Evolutionary conservation across 805 yeast species (phyloP).

Genomic region (Candida gorgasii): DNA sequence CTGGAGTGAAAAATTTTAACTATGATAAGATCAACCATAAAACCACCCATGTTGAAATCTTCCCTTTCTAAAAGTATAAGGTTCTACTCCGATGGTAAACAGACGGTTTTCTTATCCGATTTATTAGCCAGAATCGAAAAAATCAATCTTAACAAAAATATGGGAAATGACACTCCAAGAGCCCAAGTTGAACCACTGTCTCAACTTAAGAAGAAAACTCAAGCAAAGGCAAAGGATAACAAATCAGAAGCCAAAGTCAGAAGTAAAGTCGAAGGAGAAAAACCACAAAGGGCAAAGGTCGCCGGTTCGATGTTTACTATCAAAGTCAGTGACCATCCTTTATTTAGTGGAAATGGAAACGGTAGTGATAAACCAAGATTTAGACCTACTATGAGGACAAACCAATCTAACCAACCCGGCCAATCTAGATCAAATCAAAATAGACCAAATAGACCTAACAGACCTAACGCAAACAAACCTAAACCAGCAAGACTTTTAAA

Average conservation of each 20-base stretch:
- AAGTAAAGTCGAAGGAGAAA: neutral
- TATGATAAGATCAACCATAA: slow-evolving; percentile 1
- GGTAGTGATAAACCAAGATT: slow-evolving; percentile 1
- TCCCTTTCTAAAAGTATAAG: slow-evolving; percentile 12
- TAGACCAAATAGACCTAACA: slow-evolving; percentile 5
- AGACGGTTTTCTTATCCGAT: slow-evolving; percentile 30
- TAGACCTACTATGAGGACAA: neutral
- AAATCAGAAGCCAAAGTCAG: neutral
- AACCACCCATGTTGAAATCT: neutral
- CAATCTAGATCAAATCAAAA: too few species aligned
- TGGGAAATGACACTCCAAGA: neutral
- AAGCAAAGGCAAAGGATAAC: neutral
- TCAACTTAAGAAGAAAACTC: neutral
- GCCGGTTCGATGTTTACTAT: slow-evolving; percentile 7
- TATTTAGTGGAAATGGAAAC: slow-evolving; percentile 11
- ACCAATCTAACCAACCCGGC: too few species aligned
- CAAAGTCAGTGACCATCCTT: slow-evolving; percentile 23
- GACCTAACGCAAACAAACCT: slow-evolving; percentile 9
- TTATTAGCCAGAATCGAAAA: slow-evolving; percentile 39
- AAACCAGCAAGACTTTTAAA: slow-evolving; percentile 6
- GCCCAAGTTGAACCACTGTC: neutral
- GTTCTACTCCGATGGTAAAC: slow-evolving; percentile 11
- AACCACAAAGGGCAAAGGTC: slow-evolving; percentile 1
- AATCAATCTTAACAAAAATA: slow-evolving; percentile 11
- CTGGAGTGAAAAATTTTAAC: slow-evolving; percentile 1